These are phyloP conservation scores for Diaporthe humulicola DNA, from an alignment of 2,329 filamentous ascomycete species.

Conservation along the genomic window DNA sequence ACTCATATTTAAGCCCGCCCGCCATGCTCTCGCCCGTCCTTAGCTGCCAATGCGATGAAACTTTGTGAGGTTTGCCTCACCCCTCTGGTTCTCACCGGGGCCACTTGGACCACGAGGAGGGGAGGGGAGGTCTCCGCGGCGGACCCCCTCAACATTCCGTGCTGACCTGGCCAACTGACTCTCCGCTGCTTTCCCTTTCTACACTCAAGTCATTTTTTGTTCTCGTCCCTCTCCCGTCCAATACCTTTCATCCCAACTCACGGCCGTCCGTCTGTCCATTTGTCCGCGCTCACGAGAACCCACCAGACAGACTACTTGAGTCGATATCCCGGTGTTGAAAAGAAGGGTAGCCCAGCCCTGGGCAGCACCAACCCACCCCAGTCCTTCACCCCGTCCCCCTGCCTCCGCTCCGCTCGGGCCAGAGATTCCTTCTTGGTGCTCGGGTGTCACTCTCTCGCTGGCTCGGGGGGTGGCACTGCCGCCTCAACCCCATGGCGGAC, in stretches of 20 bases:
- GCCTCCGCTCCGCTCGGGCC: constrained; percentile 29
- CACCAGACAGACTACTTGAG: not conserved
- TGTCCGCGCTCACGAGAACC: not conserved
- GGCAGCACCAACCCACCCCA: not conserved
- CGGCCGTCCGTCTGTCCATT: not conserved
- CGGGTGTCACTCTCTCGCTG: not conserved
- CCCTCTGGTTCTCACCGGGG: constrained; percentile 25
- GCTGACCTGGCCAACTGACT: constrained; percentile 27
- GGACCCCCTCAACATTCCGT: constrained; percentile 11
- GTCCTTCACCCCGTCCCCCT: not conserved
- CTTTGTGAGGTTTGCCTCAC: constrained; percentile 28
- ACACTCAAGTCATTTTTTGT: not conserved
- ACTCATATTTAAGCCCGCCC: constrained; percentile 26
- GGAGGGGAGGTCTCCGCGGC: not conserved
- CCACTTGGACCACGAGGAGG: not conserved
- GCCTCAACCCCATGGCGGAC: not conserved
- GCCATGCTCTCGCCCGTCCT: not conserved
- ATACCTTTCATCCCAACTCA: constrained; percentile 1
- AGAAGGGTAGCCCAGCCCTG: not conserved
- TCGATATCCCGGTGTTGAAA: not conserved
- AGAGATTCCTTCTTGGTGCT: constrained; percentile 10
- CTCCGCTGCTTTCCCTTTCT: constrained; percentile 4
- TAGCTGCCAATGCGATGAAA: constrained; percentile 2
- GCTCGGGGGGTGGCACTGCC: constrained; percentile 2
- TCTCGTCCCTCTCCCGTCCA: not conserved